Evolutionary conservation across 371 early-diverging fungal genomes (phyloP).

Genomic region (Apophysomyces variabilis): DNA sequence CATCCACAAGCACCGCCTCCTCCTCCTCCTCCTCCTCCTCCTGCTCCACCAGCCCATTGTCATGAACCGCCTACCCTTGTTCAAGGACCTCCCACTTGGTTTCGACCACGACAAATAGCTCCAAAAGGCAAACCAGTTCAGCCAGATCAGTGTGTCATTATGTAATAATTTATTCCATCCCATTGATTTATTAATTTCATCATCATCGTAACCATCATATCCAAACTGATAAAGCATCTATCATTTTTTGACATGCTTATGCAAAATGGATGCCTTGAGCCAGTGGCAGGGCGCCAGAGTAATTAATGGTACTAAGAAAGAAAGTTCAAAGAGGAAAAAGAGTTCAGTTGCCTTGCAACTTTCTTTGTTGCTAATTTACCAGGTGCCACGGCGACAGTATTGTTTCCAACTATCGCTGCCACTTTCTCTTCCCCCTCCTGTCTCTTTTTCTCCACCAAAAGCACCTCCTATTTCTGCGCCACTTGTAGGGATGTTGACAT

Average conservation of each 20-base stretch:
- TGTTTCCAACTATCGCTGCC: slow-evolving; percentile 97
- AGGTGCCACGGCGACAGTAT: slow-evolving; percentile 76
- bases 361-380: slow-evolving; percentile 35
- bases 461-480: slow-evolving; percentile 99
- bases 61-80: not conserved
- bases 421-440: slow-evolving; percentile 95
- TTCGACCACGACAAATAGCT: slow-evolving; percentile 8
- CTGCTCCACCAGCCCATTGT: slow-evolving; percentile 8
- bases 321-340: not conserved
- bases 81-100: slow-evolving; percentile 12
- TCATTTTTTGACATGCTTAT: slow-evolving; percentile 31
- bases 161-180: not conserved
- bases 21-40: slow-evolving; percentile 2
- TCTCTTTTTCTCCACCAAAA: slow-evolving; percentile 98
- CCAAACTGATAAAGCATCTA: too few species aligned
- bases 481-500: slow-evolving; percentile 97
- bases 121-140: slow-evolving; percentile 7
- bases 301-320: slow-evolving; percentile 80
- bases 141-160: slow-evolving; percentile 1
- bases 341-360: slow-evolving; percentile 14
- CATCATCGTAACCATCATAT: too few species aligned
- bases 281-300: slow-evolving; percentile 87
- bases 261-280: slow-evolving; percentile 99
- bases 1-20: slow-evolving; percentile 2
- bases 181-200: too few species aligned